A percentile compares a stretch with the other conserved stretches of the same genome.
Evolutionary conservation across 2,329 filamentous ascomycete genomes (phyloP).

Genomic region (Cladosporium sp.): DNA sequence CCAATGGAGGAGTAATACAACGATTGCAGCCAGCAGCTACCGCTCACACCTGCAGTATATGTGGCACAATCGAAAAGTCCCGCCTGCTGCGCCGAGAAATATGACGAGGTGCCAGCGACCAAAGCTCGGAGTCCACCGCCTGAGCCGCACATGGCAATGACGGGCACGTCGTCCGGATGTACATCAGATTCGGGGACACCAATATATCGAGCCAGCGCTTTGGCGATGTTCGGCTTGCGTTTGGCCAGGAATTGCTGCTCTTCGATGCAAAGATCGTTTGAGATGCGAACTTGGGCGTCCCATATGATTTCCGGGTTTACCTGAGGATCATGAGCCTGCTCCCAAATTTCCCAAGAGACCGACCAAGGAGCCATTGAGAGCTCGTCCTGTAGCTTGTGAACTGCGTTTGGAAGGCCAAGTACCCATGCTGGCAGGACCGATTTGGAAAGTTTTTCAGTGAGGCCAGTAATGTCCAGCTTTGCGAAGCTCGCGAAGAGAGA

Average conservation of each 20-base stretch:
- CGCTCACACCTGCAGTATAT: slow-evolving; percentile 92
- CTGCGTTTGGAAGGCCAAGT: slow-evolving; percentile 66
- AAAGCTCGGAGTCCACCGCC: slow-evolving; percentile 87
- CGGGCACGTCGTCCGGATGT: slow-evolving; percentile 88
- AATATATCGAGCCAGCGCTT: slow-evolving; percentile 78
- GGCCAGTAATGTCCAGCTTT: slow-evolving; percentile 23
- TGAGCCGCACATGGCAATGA: slow-evolving; percentile 90
- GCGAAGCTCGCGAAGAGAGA: slow-evolving; percentile 26
- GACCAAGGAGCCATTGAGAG: slow-evolving; percentile 84
- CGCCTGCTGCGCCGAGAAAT: slow-evolving; percentile 76
- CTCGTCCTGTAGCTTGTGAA: slow-evolving; percentile 81
- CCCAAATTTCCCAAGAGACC: slow-evolving; percentile 88
- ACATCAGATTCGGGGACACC: slow-evolving; percentile 72
- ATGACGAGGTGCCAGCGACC: slow-evolving; percentile 83
- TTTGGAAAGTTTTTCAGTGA: slow-evolving; percentile 25
- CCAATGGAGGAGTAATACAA: slow-evolving; percentile 80
- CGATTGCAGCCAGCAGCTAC: slow-evolving; percentile 90
- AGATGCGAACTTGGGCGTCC: slow-evolving; percentile 77
- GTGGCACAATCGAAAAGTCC: slow-evolving; percentile 92
- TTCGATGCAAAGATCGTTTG: slow-evolving; percentile 73
- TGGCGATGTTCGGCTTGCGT: slow-evolving; percentile 63
- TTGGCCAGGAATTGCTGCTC: slow-evolving; percentile 71
- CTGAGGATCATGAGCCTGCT: slow-evolving; percentile 77
- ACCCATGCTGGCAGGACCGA: slow-evolving; percentile 77
- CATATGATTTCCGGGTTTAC: slow-evolving; percentile 84